Evolutionary conservation across 345 rosid genomes (phyloP).

Genomic region (Salix exigua): DNA sequence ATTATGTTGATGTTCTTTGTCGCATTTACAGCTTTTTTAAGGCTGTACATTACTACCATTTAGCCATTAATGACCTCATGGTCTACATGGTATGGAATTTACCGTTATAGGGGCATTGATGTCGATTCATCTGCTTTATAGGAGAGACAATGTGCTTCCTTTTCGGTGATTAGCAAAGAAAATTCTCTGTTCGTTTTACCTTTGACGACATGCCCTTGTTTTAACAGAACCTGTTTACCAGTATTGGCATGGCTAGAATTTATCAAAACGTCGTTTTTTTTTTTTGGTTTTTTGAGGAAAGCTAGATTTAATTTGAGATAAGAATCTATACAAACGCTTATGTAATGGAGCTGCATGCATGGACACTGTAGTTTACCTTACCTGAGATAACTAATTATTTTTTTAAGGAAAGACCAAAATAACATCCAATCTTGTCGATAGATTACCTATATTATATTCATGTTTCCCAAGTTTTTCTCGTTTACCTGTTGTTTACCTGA

Average conservation of each 20-base stretch:
- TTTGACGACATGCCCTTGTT: conserved; percentile 19
- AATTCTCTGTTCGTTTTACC: conserved; percentile 23
- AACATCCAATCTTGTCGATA: neutral
- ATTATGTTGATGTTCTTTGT: neutral
- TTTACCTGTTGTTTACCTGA: too few species aligned
- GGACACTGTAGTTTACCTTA: neutral
- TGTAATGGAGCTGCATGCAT: conserved; percentile 5
- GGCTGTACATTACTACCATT: neutral
- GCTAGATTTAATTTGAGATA: neutral
- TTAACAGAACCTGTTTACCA: conserved; percentile 19
- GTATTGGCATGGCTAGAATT: conserved; percentile 3
- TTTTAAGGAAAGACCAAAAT: neutral
- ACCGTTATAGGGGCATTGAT: conserved; percentile 20
- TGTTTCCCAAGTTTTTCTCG: neutral
- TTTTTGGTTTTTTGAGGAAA: conserved; percentile 14
- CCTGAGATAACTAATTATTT: neutral
- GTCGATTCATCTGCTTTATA: conserved; percentile 12
- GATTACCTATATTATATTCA: neutral
- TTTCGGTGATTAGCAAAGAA: conserved; percentile 15
- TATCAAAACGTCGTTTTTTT: conserved; percentile 9
- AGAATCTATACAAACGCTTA: conserved; percentile 7
- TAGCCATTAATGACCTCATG: conserved; percentile 11
- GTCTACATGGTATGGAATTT: conserved; percentile 3
- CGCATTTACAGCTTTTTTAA: neutral
- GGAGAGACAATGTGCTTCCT: conserved; percentile 11